A percentile compares a stretch with the other conserved stretches of the same genome.
Conservation (phyloP, 2,329 filamentous ascomycete genomes). For the Magnaporthiopsis incrustans region DNA sequence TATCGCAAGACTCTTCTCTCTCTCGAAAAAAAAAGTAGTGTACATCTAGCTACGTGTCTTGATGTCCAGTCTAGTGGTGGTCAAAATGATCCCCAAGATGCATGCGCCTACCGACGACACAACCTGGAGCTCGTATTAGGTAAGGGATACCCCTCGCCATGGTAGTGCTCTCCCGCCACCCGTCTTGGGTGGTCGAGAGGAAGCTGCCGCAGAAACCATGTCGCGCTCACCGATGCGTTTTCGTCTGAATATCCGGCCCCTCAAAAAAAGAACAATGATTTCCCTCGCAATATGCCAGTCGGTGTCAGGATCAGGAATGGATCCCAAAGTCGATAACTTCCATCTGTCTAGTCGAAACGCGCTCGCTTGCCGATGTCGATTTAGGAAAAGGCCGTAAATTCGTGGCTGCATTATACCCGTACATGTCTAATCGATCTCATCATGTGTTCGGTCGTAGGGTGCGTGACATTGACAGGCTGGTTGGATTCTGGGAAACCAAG, state of each 20-base stretch:
- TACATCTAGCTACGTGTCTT: neutral
- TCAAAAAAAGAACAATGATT: neutral
- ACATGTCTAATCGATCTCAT: conserved; percentile 8
- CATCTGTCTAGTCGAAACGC: conserved; percentile 2
- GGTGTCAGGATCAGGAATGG: neutral
- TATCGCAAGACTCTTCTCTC: neutral
- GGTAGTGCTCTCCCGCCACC: neutral
- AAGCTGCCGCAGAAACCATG: neutral
- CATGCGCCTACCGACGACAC: neutral
- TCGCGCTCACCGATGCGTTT: neutral
- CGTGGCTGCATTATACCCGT: conserved; percentile 11
- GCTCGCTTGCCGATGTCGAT: conserved; percentile 1
- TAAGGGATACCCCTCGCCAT: neutral
- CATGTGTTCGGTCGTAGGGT: conserved; percentile 2
- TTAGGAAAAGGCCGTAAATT: conserved; percentile 8
- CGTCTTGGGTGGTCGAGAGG: neutral
- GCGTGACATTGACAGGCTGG: neutral
- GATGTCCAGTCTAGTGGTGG: neutral
- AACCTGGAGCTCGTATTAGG: neutral
- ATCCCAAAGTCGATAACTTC: neutral
- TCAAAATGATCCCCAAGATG: neutral
- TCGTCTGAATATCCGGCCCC: neutral
- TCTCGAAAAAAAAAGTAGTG: neutral
- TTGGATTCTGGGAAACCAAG: neutral
- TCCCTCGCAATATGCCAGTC: conserved; percentile 2